Evolutionary conservation across 768 basidiomycete species (phyloP), one percentile per base, ranked within the genome.

Genomic region (Mycena crocata): DNA sequence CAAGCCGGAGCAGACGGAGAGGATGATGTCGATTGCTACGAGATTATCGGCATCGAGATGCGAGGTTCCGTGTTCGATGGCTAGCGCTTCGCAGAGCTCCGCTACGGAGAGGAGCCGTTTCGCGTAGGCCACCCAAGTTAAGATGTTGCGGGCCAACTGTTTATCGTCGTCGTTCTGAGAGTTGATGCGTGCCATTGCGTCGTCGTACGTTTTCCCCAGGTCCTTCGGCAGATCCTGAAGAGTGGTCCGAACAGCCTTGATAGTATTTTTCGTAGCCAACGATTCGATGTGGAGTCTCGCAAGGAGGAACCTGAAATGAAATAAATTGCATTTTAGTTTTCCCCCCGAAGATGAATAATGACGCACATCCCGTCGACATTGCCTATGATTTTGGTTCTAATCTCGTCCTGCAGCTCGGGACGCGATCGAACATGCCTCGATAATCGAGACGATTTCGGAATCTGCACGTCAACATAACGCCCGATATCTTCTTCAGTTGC

Each of bases 251-350:
- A 64, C 35, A 4, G 42, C 52, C n/a, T 45, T 55, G 31, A 54
- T 21, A 8, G 62, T 64, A 15, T 21, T 44, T 23, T 52, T 55
- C 14, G 35, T 31, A 5, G 35, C 19, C 12, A 64, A 35, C n/a
- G 51, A 54, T 32, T 55, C 40, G 14, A 46, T 44, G 34, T 56
- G 62, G 1, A 63, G 62, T 56, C 57, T 64, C 1, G 62, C 62
- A 37, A 64, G 45, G 24, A 64, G 35, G 45, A 64, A 64, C 62
- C 62, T 50, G n/a, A 14, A 50, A 13, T 23, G 19, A 24, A 37
- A 24, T 30, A 30, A 40, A 48, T 48, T 14, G 2, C 4, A 15
- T 26, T 5, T 26, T 5, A 30, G 9, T 48, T 28, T 9, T 14
- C 17, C 35, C 35, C 17, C 35, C 35, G 17, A 24, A 26, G 3